Conservation (phyloP, 2,329 filamentous ascomycete genomes). For the Sphaerulina musiva region DNA sequence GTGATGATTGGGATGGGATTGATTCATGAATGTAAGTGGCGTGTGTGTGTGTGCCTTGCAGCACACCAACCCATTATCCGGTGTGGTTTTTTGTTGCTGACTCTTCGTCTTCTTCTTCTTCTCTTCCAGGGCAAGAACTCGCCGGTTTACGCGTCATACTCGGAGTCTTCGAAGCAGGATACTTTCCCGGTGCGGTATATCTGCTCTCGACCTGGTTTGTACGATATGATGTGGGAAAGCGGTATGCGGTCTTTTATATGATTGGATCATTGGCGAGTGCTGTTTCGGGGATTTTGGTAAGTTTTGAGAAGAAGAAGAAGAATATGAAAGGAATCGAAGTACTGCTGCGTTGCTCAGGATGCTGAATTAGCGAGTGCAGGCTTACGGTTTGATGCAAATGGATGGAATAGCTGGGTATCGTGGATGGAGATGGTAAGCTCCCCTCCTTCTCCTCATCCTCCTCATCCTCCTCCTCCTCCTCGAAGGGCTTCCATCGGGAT, state of each 20-base stretch:
- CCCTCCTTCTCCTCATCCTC: no score
- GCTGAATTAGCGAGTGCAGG: conserved; percentile 16
- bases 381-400: conserved; percentile 43
- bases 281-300: conserved; percentile 42
- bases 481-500: no score
- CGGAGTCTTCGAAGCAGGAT: conserved; percentile 25
- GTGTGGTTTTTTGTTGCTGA: not conserved
- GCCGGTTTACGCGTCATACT: conserved; percentile 22
- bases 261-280: conserved; percentile 41
- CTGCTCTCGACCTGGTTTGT: conserved; percentile 45
- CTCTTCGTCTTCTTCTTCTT: not conserved
- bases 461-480: no score
- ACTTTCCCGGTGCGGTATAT: conserved; percentile 29
- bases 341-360: no score
- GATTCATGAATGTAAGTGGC: conserved; percentile 20
- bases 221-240: conserved; percentile 36
- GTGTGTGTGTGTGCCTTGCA: not conserved
- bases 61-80: no score
- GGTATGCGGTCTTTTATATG: conserved; percentile 28
- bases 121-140: conserved; percentile 12
- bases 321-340: no score
- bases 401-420: conserved; percentile 23
- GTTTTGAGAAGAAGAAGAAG: no score
- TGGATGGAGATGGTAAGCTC: conserved; percentile 29
- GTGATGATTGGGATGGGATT: conserved; percentile 41